Evolutionary conservation across 2,329 filamentous ascomycete species (phyloP).

Genomic region (Colletotrichum godetiae): DNA sequence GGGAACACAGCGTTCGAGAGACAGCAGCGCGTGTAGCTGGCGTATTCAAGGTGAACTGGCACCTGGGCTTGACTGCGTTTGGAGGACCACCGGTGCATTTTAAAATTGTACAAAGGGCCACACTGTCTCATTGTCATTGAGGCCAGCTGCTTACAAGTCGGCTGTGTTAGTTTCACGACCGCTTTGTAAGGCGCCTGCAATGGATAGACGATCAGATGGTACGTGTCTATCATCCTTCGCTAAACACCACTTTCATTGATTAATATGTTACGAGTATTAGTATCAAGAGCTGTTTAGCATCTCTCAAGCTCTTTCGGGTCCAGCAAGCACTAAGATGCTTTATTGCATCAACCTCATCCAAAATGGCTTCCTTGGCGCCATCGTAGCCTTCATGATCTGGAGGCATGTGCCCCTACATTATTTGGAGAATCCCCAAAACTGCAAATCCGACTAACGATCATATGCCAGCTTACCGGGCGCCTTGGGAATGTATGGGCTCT

Average conservation of each 20-base stretch:
- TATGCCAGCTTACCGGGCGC: constrained; percentile 71
- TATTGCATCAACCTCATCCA: constrained; percentile 76
- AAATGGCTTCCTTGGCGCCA: constrained; percentile 66
- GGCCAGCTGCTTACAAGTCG: no score
- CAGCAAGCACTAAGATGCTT: constrained; percentile 77
- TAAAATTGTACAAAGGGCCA: constrained; percentile 60
- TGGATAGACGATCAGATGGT: constrained; percentile 80
- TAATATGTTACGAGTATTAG: constrained; percentile 47
- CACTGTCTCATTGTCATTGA: neutral
- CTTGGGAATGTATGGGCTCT: constrained; percentile 75
- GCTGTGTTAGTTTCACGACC: constrained; percentile 55
- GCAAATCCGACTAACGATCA: neutral
- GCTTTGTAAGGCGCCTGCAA: constrained; percentile 68
- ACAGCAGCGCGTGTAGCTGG: no score
- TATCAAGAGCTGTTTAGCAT: constrained; percentile 80
- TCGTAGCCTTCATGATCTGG: constrained; percentile 73
- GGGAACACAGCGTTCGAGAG: no score
- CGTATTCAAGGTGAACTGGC: constrained; percentile 54
- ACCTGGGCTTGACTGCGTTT: constrained; percentile 74
- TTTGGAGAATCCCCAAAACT: no score
- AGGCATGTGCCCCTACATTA: constrained; percentile 53
- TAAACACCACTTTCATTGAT: no score
- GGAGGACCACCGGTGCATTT: constrained; percentile 78
- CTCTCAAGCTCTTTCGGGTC: constrained; percentile 75
- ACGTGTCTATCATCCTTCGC: constrained; percentile 14